Base-by-base conservation (phyloP, 768 basidiomycete species). In the Hydnum rufescens region DNA sequence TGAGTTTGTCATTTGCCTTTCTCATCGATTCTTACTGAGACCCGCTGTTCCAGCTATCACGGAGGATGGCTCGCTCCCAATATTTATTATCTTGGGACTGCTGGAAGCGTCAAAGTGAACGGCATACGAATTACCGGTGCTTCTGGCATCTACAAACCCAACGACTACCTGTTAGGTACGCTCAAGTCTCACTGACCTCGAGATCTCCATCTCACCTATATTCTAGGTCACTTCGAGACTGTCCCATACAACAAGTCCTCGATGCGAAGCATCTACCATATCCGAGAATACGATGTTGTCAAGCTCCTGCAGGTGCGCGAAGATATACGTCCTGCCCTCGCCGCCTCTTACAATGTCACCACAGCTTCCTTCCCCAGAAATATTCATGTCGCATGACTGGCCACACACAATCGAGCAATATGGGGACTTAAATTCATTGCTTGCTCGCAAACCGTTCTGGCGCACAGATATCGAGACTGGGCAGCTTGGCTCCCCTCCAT, bases 371-470 rank as follows among this genome's bases (percentile, higher is more conserved):
- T 68, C 71, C 5, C 73, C 79, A 4, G 66, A 77, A 28, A 73
- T 97, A 26, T 86, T 96, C 69, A 71, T 97, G 32, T 96, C 92
- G 2, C 93, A 99, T 62, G 95, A 97, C 65, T 99, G 93, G 95
- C 95, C 95, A 0, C 73, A 75, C 39, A 71, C 71, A 1, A 90
- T 99, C 51, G 88, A 83, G 54, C 76, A 77, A 5, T 71, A 89
- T 57, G 90, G 92, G 18, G 73, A 96, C 60, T 64, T 79, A 4
- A 59, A 61, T 4, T 69, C 60, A 5, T 70, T 99, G 0, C 66
- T 97, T 13, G 70, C 76, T 2, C 73, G 75, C 42, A 97, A 92
- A 62, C 76, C 78, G 0, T 83, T 80, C 66, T 81, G 96, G 61
- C 69, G 70, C 32, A 66, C 69, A 25, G 87, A 96, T 64, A 71